Evolutionary conservation across 768 basidiomycete genomes (phyloP), one percentile per base, ranked within the genome.

Genomic region (Panellus pusillus): DNA sequence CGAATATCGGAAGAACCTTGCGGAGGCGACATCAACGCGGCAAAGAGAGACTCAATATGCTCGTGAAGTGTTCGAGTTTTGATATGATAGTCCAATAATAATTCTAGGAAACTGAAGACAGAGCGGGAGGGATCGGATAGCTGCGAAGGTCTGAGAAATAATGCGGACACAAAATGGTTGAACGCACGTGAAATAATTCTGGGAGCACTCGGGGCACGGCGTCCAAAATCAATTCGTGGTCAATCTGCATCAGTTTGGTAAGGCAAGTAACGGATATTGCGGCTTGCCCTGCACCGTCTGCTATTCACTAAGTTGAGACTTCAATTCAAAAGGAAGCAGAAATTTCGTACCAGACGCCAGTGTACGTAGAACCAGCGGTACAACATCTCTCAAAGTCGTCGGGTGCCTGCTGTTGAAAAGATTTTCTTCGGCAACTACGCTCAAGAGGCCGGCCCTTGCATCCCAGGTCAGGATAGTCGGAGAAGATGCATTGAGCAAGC

Each of bases 11-110:
- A 40, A 2, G 55, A 50, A 38, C 65, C 55, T 36, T 64, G 54
- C 50, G 54, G 48, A 39, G 63, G 57, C 14, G 68, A 44, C 3
- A 70, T 67, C 42, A 82, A 63, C 1, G 79, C 71, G 9, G 72
- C 56, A 29, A 85, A 66, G 28, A 87, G 64, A 15, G 67, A 64
- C 32, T 69, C 68, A 31, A 82, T 67, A 55, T 86, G 76, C 2
- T 69, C 56, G 47, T 81, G 75, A 28, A 91, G 63, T 1, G 83
- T 85, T 18, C 89, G 82, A 2, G 89, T 91, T 68, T 89, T 90
- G 29, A 72, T 71, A 68, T 90, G 83, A 60, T 83, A 89, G 18
- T 80, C 78, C 13, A 91, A 74, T 17, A 88, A 63, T 15, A 80
- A 74, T 9, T 77, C 68, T 24, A 91, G 75, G 56, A 87, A 79